Percentiles rank a stretch among this genome's conserved stretches.
Conservation (phyloP, 495 filamentous ascomycete species). For the Trichoderma virens region DNA sequence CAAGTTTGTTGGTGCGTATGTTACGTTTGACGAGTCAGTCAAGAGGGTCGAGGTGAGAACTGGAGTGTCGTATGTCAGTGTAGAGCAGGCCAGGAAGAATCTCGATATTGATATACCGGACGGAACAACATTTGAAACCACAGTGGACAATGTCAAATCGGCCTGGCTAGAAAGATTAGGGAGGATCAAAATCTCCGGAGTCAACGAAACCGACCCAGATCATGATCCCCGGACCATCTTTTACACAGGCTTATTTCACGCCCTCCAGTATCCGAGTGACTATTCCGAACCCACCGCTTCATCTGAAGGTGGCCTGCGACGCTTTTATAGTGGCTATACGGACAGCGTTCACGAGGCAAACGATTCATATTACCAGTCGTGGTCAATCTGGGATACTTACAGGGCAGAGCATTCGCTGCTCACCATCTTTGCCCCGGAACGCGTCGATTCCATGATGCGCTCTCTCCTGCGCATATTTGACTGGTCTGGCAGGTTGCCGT, state of each 20-base stretch:
- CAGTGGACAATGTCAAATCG: conserved; percentile 19
- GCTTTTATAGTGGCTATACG: conserved; percentile 27
- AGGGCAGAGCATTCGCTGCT: conserved; percentile 26
- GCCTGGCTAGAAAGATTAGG: conserved; percentile 26
- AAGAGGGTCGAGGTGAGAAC: conserved; percentile 24
- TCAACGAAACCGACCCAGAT: conserved; percentile 21
- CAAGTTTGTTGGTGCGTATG: conserved; percentile 22
- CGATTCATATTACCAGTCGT: conserved; percentile 28
- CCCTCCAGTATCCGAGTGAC: conserved; percentile 26
- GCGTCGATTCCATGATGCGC: conserved; percentile 26
- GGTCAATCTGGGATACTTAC: conserved; percentile 30
- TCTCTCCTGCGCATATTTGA: conserved; percentile 24
- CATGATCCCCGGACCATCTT: conserved; percentile 26
- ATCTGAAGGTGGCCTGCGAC: conserved; percentile 12
- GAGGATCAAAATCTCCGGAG: conserved; percentile 23
- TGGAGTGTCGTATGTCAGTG: conserved; percentile 25
- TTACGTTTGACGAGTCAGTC: conserved; percentile 15
- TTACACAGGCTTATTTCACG: conserved; percentile 27
- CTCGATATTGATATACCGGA: conserved; percentile 25
- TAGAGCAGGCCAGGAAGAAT: conserved; percentile 27
- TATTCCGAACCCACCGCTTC: conserved; percentile 23
- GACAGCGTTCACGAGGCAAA: conserved; percentile 22
- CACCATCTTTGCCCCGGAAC: conserved; percentile 23
- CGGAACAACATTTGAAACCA: conserved; percentile 19
- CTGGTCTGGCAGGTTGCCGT: conserved; percentile 25